A percentile compares a stretch with the other conserved stretches of the same genome.
Conservation (phyloP, 1,284 basidiomycete species). For the Leccinum solheimii region DNA sequence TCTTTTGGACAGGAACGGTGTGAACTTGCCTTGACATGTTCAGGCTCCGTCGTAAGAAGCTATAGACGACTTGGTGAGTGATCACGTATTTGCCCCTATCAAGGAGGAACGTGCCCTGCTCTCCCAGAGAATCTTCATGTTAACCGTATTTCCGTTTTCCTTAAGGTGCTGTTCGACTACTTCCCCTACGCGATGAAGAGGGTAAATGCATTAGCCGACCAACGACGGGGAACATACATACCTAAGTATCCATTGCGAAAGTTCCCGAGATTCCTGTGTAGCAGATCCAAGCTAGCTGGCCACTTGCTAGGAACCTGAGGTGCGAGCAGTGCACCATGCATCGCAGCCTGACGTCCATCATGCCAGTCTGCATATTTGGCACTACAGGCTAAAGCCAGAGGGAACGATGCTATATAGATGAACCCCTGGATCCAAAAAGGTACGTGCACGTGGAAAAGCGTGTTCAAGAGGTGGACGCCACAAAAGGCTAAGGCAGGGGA, state of each 20-base stretch:
- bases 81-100: background rate
- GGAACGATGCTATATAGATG: conserved; percentile 29
- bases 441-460: conserved; percentile 2
- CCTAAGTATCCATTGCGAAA: conserved; percentile 37
- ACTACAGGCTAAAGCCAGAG: conserved; percentile 25
- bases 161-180: conserved; percentile 16
- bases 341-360: conserved; percentile 32
- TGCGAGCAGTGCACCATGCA: conserved; percentile 36
- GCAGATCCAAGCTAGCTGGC: conserved; percentile 35
- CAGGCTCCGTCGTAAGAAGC: conserved; percentile 39
- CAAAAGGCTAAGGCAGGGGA: conserved; percentile 22
- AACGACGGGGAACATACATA: conserved; percentile 13
- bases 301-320: conserved; percentile 33
- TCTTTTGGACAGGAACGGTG: background rate
- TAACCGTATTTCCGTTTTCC: conserved; percentile 35
- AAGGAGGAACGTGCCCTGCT: conserved; percentile 25
- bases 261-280: conserved; percentile 27
- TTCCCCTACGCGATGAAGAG: conserved; percentile 31
- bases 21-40: conserved; percentile 39
- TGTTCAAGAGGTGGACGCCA: conserved; percentile 8
- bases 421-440: conserved; percentile 21
- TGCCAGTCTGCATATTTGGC: conserved; percentile 24
- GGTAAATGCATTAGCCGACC: background rate
- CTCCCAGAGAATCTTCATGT: conserved; percentile 34
- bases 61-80: conserved; percentile 5